Conservation (phyloP, 352 stramenopile species). For the Phytophthora palmivora region DNA sequence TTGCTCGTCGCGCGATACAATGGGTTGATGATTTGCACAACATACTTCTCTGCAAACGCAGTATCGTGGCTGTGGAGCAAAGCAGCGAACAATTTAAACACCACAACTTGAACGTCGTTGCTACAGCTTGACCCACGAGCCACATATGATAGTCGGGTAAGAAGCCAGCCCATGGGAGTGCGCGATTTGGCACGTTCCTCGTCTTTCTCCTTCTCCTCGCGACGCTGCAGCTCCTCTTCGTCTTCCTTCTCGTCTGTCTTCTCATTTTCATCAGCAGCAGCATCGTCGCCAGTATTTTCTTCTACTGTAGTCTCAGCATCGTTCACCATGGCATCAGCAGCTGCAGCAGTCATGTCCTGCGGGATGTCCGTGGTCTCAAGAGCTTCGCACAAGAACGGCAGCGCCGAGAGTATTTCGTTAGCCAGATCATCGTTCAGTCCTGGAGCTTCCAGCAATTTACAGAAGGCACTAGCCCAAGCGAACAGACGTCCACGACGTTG, state of each 20-base stretch:
- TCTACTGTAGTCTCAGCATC: conserved; percentile 18
- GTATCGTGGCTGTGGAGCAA: conserved; percentile 67
- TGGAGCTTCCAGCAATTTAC: conserved; percentile 75
- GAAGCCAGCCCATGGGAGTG: conserved; percentile 82
- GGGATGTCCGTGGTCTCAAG: conserved; percentile 64
- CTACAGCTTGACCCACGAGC: conserved; percentile 55
- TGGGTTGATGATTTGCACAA: conserved; percentile 88
- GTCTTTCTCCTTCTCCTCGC: conserved; percentile 47
- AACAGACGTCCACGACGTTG: conserved; percentile 68
- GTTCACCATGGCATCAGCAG: conserved; percentile 22
- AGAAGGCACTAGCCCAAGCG: conserved; percentile 56
- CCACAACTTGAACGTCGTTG: conserved; percentile 64
- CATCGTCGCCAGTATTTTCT: conserved; percentile 19
- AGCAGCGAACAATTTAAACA: conserved; percentile 90
- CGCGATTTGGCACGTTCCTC: conserved; percentile 59
- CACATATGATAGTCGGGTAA: conserved; percentile 86
- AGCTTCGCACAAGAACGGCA: conserved; percentile 71
- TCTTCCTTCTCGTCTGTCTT: conserved; percentile 39
- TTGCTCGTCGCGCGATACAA: conserved; percentile 75
- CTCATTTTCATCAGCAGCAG: conserved; percentile 12
- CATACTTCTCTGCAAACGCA: conserved; percentile 57
- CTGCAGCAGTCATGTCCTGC: conserved; percentile 59
- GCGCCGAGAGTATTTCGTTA: conserved; percentile 58
- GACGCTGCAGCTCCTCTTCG: conserved; percentile 27
- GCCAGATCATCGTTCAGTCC: conserved; percentile 59